Conservation (phyloP, 208 protist species). For the Leishmania martiniquensis region DNA sequence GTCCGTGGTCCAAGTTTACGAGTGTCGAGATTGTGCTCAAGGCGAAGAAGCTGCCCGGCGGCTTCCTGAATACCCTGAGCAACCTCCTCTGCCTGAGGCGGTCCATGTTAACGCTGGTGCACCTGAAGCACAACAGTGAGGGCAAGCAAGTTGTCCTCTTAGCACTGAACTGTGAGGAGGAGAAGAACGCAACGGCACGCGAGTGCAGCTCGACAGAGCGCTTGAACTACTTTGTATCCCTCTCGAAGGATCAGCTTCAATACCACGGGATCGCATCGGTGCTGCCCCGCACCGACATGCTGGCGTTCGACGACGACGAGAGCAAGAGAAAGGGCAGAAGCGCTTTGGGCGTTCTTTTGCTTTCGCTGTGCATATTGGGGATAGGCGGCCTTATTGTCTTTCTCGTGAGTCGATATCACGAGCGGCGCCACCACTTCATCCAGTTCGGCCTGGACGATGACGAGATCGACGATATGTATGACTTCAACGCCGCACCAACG, state of each 20-base stretch:
- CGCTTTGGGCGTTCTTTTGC: constrained; percentile 6
- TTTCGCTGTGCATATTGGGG: constrained; percentile 9
- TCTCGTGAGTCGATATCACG: constrained; percentile 64
- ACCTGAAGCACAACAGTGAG: constrained; percentile 31
- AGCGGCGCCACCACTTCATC: constrained; percentile 75
- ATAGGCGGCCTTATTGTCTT: constrained; percentile 45
- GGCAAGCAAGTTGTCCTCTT: constrained; percentile 53
- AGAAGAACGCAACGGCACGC: constrained; percentile 1
- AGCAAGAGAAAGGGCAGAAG: constrained; percentile 3
- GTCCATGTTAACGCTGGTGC: constrained; percentile 38
- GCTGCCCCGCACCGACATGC: constrained; percentile 25
- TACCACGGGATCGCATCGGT: constrained; percentile 26
- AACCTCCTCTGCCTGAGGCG: constrained; percentile 59
- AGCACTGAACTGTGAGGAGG: constrained; percentile 57
- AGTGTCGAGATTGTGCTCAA: constrained; percentile 45
- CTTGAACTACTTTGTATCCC: constrained; percentile 53
- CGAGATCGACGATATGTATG: constrained; percentile 87
- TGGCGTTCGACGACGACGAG: constrained; percentile 31
- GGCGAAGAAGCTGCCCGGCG: constrained; percentile 19
- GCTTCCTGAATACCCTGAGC: constrained; percentile 34
- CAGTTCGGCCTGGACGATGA: constrained; percentile 77
- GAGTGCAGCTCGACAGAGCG: constrained; percentile 59
- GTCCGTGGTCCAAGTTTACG: constrained; percentile 49
- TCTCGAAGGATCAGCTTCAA: neutral
- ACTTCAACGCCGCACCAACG: constrained; percentile 20